Conservation (phyloP, 2,329 filamentous ascomycete species). For the Apiospora arundinis region DNA sequence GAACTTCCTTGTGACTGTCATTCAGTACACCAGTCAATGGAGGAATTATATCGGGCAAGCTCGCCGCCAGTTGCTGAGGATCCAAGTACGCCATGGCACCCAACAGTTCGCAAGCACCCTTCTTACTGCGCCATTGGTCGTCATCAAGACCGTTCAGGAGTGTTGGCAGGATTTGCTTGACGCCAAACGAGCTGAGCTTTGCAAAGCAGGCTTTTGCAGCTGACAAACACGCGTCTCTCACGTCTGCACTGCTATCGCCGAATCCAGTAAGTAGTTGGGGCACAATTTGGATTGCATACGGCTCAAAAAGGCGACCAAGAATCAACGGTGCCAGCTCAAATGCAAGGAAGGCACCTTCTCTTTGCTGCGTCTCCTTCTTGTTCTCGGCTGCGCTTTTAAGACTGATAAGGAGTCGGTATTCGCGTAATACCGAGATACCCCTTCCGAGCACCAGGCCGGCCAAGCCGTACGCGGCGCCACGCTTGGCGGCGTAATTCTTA, state of each 20-base stretch:
- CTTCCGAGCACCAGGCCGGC: slow-evolving; percentile 89
- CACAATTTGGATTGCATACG: slow-evolving; percentile 94
- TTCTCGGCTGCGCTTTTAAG: slow-evolving; percentile 88
- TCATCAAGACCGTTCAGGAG: slow-evolving; percentile 92
- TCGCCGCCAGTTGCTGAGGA: slow-evolving; percentile 89
- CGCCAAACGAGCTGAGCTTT: slow-evolving; percentile 91
- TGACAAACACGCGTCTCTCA: slow-evolving; percentile 90
- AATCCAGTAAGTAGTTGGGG: slow-evolving; percentile 89
- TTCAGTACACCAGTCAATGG: slow-evolving; percentile 93
- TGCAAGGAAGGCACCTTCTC: slow-evolving; percentile 86
- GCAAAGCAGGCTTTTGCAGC: slow-evolving; percentile 95
- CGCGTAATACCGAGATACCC: slow-evolving; percentile 80
- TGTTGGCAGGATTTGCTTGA: slow-evolving; percentile 91
- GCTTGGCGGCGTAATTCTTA: slow-evolving; percentile 90
- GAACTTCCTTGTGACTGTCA: slow-evolving; percentile 97
- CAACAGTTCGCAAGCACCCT: slow-evolving; percentile 93
- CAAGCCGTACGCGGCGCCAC: slow-evolving; percentile 93
- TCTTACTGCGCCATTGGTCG: slow-evolving; percentile 97
- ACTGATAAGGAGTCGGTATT: slow-evolving; percentile 84
- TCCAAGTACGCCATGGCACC: slow-evolving; percentile 99
- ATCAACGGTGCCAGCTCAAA: slow-evolving; percentile 90
- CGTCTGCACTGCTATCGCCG: slow-evolving; percentile 85
- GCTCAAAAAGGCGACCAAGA: slow-evolving; percentile 89
- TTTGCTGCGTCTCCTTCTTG: slow-evolving; percentile 88
- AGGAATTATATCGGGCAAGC: slow-evolving; percentile 94